Percentiles rank a stretch among this genome's conserved stretches.
Conservation (phyloP, 106 monocot species). For the Dendrobium catenatum region DNA sequence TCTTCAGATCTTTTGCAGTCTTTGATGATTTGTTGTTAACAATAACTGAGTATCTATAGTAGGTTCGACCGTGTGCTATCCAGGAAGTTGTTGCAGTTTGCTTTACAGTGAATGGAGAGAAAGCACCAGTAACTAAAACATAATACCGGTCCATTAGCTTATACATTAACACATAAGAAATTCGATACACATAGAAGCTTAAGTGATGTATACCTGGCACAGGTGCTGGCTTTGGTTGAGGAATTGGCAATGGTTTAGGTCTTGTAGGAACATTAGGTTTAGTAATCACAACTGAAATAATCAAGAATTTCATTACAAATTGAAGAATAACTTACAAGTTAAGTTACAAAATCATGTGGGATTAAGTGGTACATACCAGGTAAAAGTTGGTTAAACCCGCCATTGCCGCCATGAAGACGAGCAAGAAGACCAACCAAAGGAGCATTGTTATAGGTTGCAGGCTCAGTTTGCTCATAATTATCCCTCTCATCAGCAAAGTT, state of each 20-base stretch:
- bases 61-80: conserved; percentile 31
- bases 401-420: conserved; percentile 48
- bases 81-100: conserved; percentile 58
- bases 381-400: conserved; percentile 40
- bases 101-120: conserved; percentile 35
- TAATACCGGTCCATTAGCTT: not conserved
- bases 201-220: conserved; percentile 17
- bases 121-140: conserved; percentile 14
- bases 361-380: conserved; percentile 16
- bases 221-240: conserved; percentile 21
- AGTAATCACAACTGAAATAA: conserved; percentile 21
- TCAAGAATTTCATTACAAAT: not conserved
- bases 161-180: not conserved
- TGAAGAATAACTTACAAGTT: not conserved
- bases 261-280: conserved; percentile 6
- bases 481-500: conserved; percentile 78
- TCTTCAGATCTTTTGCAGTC: conserved; percentile 37
- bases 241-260: not conserved
- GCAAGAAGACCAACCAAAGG: conserved; percentile 77
- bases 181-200: not conserved
- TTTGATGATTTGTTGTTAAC: conserved; percentile 60
- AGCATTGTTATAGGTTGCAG: conserved; percentile 91
- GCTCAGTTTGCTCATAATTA: conserved; percentile 87
- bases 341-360: not conserved
- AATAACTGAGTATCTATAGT: conserved; percentile 44